These are phyloP conservation scores for Pascua sp. DNA, from an alignment of 1,284 basidiomycete species.

Conservation along the genomic window DNA sequence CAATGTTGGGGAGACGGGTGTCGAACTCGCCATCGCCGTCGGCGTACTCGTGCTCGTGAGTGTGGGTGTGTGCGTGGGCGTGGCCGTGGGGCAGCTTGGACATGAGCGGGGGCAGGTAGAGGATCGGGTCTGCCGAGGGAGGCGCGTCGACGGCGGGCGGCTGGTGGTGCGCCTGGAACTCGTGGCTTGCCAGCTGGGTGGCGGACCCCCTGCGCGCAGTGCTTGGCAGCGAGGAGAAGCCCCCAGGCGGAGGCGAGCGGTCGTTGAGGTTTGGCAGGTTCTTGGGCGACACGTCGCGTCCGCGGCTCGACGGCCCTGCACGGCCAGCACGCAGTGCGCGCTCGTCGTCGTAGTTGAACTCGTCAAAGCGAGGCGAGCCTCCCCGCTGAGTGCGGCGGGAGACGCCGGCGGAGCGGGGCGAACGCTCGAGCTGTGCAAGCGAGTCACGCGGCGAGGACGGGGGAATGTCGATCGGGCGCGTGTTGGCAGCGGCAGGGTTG, in stretches of 20 bases:
- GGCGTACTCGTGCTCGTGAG: constrained; percentile 28
- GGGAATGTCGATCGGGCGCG: too few relatives aligned
- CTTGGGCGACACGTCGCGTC: constrained; percentile 20
- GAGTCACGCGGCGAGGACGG: too few relatives aligned
- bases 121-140: constrained; percentile 55
- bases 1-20: constrained; percentile 74
- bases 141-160: constrained; percentile 57
- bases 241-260: constrained; percentile 6
- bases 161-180: constrained; percentile 51
- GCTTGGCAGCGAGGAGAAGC: constrained; percentile 8
- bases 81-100: constrained; percentile 58
- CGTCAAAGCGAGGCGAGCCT: too few relatives aligned
- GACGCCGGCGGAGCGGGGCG: constrained; percentile 5
- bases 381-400: background rate
- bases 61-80: constrained; percentile 13
- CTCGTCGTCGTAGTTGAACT: background rate
- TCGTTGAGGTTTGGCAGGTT: constrained; percentile 16
- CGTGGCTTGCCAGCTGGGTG: constrained; percentile 11
- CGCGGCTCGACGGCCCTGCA: constrained; percentile 1
- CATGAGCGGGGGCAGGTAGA: constrained; percentile 75
- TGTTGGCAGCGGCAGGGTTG: too few relatives aligned
- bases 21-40: constrained; percentile 56
- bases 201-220: constrained; percentile 12
- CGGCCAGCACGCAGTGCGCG: background rate
- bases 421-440: background rate